Percentiles rank a stretch among this genome's conserved stretches.
phyloP scores from a whole-genome alignment of 345 rosid species.

The Acer campestre region DNA sequence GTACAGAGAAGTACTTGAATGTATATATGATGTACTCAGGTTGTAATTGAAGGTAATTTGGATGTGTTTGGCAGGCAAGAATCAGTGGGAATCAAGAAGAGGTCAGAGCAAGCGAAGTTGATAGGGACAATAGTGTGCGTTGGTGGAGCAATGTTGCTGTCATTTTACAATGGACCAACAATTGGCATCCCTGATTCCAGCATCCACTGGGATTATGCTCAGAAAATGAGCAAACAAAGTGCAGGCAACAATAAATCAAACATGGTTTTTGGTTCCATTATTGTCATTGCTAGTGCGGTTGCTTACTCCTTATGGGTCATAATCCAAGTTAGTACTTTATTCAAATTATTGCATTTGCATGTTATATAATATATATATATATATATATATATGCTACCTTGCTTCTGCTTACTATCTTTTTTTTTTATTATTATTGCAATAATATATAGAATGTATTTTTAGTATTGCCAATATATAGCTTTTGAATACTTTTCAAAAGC shows the following conservation, averaged over 20 bases:
- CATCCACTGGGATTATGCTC: constrained; percentile 78
- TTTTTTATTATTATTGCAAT: too few relatives aligned
- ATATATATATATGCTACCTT: background rate
- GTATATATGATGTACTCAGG: too few relatives aligned
- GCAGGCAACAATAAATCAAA: constrained; percentile 30
- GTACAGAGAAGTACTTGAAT: too few relatives aligned
- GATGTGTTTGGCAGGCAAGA: constrained; percentile 61
- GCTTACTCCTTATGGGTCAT: constrained; percentile 83
- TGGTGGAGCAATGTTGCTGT: constrained; percentile 88
- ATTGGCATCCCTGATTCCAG: constrained; percentile 59
- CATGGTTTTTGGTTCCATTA: constrained; percentile 62
- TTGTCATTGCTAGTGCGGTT: constrained; percentile 56
- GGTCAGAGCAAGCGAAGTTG: constrained; percentile 78
- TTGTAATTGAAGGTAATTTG: too few relatives aligned
- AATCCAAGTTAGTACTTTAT: constrained; percentile 54
- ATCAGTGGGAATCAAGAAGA: constrained; percentile 52
- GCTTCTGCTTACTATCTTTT: background rate
- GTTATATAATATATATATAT: background rate
- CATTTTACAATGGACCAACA: constrained; percentile 76
- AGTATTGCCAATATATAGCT: too few relatives aligned
- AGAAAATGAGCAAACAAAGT: constrained; percentile 28
- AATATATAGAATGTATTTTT: too few relatives aligned
- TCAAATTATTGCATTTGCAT: background rate
- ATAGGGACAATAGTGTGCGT: constrained; percentile 77
- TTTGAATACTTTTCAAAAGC: too few relatives aligned